phyloP scores from a whole-genome alignment of 2,329 filamentous ascomycete genomes.

The Chaetothyriales sp. region DNA sequence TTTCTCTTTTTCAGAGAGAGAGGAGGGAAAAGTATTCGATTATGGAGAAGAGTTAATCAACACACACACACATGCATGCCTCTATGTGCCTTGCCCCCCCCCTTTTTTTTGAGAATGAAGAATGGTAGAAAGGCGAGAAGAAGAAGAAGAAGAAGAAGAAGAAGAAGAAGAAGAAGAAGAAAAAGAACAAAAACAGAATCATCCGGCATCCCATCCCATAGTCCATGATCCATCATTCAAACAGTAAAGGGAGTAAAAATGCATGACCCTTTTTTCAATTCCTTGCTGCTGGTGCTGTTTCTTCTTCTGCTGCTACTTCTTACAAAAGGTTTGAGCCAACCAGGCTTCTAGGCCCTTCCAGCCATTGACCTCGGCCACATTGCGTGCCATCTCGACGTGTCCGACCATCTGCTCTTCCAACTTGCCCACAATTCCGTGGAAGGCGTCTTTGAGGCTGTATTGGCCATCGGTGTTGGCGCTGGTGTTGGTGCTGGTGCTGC shows the following conservation, averaged over 20 bases:
- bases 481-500: background rate
- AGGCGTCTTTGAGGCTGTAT: constrained; percentile 1
- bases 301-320: background rate
- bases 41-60: no score
- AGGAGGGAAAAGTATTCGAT: no score
- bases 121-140: no score
- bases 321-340: constrained; percentile 5
- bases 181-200: background rate
- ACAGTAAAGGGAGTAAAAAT: no score
- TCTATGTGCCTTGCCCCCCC: no score
- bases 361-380: constrained; percentile 7
- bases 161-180: no score
- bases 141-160: no score
- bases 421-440: constrained; percentile 6
- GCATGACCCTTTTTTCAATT: background rate
- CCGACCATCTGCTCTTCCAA: constrained; percentile 7
- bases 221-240: no score
- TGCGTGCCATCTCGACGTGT: constrained; percentile 9
- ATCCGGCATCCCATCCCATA: background rate
- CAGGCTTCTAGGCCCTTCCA: constrained; percentile 8
- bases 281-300: background rate
- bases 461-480: background rate
- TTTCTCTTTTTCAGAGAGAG: no score
- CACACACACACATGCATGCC: background rate
- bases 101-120: no score